phyloP scores from a whole-genome alignment of 352 stramenopile species.

The Globisporangium viniferum region DNA sequence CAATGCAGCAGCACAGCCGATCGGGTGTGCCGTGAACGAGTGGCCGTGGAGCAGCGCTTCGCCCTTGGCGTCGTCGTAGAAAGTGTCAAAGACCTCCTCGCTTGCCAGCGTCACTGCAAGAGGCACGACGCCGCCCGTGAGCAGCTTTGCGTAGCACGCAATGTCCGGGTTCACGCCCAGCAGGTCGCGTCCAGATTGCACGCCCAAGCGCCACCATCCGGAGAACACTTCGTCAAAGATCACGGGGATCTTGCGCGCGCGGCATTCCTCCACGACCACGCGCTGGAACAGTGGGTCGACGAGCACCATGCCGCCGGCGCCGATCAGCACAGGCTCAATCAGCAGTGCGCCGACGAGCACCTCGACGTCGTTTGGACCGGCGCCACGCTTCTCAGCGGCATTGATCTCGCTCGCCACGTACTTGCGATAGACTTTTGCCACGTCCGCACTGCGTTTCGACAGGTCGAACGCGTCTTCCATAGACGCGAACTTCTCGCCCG shows the following conservation, averaged over 20 bases:
- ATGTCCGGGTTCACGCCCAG: constrained; percentile 88
- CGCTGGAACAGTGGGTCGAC: constrained; percentile 92
- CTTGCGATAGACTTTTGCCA: constrained; percentile 56
- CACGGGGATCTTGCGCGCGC: constrained; percentile 75
- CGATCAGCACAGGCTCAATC: constrained; percentile 90
- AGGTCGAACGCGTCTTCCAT: constrained; percentile 59
- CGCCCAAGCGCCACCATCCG: constrained; percentile 88
- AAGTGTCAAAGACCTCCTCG: constrained; percentile 88
- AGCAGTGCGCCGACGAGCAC: constrained; percentile 70
- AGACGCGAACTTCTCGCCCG: constrained; percentile 32
- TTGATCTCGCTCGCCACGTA: constrained; percentile 64
- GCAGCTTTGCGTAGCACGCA: constrained; percentile 89
- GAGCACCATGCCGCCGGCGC: constrained; percentile 86
- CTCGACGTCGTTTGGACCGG: constrained; percentile 14
- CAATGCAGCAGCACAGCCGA: constrained; percentile 85
- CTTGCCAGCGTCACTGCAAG: constrained; percentile 84
- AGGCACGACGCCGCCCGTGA: constrained; percentile 88
- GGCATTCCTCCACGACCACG: constrained; percentile 79
- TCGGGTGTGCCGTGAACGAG: constrained; percentile 91
- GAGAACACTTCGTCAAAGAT: constrained; percentile 93
- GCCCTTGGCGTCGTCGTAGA: constrained; percentile 85
- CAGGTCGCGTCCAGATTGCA: constrained; percentile 80
- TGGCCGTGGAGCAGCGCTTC: constrained; percentile 89
- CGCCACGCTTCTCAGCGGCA: constrained; percentile 21
- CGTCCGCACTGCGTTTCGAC: constrained; percentile 27